These are phyloP conservation scores for Leishmania major DNA, from an alignment of 208 protist genomes.

Conservation along the genomic window DNA sequence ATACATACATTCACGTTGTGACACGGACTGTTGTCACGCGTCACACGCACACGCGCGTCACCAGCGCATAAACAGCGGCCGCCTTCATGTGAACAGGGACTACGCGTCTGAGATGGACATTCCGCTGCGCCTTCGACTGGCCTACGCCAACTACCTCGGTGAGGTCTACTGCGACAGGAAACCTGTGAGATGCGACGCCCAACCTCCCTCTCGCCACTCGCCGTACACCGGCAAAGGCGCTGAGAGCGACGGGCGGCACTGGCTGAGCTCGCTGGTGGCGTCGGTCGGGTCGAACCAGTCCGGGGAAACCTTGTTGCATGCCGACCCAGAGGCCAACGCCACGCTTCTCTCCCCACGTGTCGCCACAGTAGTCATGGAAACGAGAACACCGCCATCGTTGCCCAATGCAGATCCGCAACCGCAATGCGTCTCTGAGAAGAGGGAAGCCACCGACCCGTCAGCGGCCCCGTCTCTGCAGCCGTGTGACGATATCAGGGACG, in stretches of 20 bases:
- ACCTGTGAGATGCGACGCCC: neutral
- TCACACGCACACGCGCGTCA: neutral
- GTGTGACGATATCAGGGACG: neutral
- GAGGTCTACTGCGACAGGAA: constrained; percentile 27
- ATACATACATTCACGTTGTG: neutral
- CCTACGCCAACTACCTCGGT: constrained; percentile 30
- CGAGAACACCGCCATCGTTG: neutral
- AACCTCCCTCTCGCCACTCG: neutral
- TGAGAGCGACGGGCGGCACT: neutral
- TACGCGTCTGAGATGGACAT: constrained; percentile 13
- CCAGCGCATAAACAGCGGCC: neutral
- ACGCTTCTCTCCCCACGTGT: neutral
- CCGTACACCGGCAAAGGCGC: neutral
- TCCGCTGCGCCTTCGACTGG: constrained; percentile 46
- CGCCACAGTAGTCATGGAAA: neutral
- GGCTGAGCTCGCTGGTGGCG: constrained; percentile 10
- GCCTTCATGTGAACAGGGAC: neutral
- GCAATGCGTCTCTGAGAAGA: neutral
- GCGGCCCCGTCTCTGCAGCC: neutral
- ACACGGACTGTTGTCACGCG: neutral
- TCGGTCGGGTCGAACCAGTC: neutral
- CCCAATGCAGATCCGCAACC: neutral
- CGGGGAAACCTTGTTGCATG: neutral
- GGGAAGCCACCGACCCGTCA: neutral
- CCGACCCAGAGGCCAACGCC: neutral